Evolutionary conservation across 129 eudicot genomes (phyloP), one percentile per base, ranked within the genome.

Genomic region (Escallonia herrerae): DNA sequence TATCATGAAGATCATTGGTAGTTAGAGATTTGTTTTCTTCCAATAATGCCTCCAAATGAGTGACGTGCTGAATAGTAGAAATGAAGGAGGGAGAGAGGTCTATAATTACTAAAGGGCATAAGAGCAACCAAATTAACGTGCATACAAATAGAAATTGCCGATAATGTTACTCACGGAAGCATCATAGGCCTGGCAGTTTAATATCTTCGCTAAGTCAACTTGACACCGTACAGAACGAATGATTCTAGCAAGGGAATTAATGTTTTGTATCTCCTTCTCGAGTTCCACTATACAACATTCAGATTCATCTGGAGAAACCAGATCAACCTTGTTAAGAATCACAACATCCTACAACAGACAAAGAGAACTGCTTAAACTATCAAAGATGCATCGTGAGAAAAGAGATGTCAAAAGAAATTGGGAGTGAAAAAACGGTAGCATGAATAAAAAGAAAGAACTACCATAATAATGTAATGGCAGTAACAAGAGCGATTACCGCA

Each of bases 241-340:
- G 12, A 87, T 79, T 72, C 63, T 79, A 61, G 96, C 91, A 57
- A 87, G 95, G 67, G 96, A 87, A 79, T 91, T 91, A 42, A 91
- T 87, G 59, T 66, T 79, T 66, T 66, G 79, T 69, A 91, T 85
- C 67, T 91, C 97, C 73, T 83, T 75, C 84, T 87, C 91, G 64
- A 87, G 84, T 64, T 83, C 89, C 72, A 83, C 89, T 63, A 85
- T 42, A 66, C 50, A 65, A 63, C 64, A 65, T 73, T 64, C 78
- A 15, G 85, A 65, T 66, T 71, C 78, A 76, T 81, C 88, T 59
- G 81, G 71, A 72, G 90, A 75, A 58, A 85, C 84, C 73, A 87
- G 82, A 83, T 91, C 96, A 73, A 81, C 74, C 78, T 91, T 91
- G 73, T 91, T 91, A 64, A 91, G 91, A 79, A 91, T 81, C 44